Percentiles rank a stretch among this genome's conserved stretches.
These are phyloP conservation scores for Umbelopsis ramanniana DNA, from an alignment of 192 early-diverging fungal genomes.

Conservation along the genomic window DNA sequence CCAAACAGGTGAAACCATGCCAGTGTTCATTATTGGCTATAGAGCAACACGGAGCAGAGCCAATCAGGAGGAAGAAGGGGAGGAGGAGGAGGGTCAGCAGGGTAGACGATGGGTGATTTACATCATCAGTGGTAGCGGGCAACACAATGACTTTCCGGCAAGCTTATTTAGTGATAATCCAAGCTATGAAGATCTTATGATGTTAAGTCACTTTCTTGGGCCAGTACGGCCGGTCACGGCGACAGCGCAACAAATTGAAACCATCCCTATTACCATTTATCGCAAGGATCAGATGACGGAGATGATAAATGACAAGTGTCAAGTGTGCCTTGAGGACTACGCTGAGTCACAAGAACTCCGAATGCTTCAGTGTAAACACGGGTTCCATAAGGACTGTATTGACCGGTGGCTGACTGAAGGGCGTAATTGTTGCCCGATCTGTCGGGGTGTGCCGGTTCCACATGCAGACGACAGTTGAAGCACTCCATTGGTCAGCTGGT, in stretches of 20 bases:
- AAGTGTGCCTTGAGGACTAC: constrained; percentile 59
- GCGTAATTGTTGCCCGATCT: constrained; percentile 59
- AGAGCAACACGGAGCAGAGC: constrained; percentile 9
- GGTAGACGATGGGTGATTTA: constrained; percentile 35
- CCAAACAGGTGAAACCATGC: constrained; percentile 1
- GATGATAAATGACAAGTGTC: constrained; percentile 42
- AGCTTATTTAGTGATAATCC: constrained; percentile 29
- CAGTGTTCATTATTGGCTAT: constrained; percentile 14
- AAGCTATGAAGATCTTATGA: constrained; percentile 40
- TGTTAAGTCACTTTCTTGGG: constrained; percentile 27
- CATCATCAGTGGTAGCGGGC: constrained; percentile 26
- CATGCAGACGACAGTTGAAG: background rate
- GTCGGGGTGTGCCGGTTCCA: constrained; percentile 52
- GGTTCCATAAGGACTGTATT: constrained; percentile 58
- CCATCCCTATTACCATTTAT: constrained; percentile 11
- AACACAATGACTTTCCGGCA: background rate
- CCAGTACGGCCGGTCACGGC: constrained; percentile 26
- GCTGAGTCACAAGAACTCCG: constrained; percentile 49
- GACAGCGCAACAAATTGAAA: constrained; percentile 30
- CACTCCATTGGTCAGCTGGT: background rate
- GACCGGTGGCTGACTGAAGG: constrained; percentile 57
- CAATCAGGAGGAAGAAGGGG: constrained; percentile 5
- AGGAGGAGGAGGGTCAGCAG: background rate
- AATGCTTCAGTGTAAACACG: constrained; percentile 55
- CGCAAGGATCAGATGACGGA: constrained; percentile 26